Evolutionary conservation across 495 filamentous ascomycete species (phyloP).

Genomic region (Xylaria bambusicola): DNA sequence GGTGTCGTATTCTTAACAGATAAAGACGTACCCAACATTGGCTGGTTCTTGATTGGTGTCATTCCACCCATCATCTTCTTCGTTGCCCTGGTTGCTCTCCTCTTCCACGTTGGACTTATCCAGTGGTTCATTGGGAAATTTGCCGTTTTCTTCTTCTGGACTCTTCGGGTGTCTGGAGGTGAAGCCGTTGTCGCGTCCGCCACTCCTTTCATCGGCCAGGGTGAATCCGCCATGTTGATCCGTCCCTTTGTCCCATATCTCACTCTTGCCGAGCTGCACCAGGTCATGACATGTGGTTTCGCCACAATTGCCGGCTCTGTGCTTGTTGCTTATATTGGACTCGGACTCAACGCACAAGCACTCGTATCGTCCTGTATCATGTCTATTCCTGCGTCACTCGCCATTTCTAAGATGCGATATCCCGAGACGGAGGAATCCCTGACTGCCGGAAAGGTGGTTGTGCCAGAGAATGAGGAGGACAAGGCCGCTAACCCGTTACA

Average conservation of each 20-base stretch:
- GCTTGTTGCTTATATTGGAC: conserved; percentile 74
- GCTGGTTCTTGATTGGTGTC: conserved; percentile 73
- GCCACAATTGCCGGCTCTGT: conserved; percentile 71
- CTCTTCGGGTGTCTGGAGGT: conserved; percentile 84
- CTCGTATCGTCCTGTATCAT: conserved; percentile 92
- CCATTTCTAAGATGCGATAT: conserved; percentile 83
- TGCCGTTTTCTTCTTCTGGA: conserved; percentile 89
- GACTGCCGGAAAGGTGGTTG: conserved; percentile 73
- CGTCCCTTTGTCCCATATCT: conserved; percentile 80
- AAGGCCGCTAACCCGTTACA: conserved; percentile 75
- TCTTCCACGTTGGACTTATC: conserved; percentile 74
- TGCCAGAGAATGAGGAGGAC: conserved; percentile 75
- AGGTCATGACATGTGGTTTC: conserved; percentile 79
- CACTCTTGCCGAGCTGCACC: conserved; percentile 83
- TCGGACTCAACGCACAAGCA: conserved; percentile 80
- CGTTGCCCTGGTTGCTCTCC: conserved; percentile 78
- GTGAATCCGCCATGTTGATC: conserved; percentile 91
- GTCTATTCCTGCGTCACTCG: conserved; percentile 86
- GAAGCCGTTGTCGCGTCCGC: conserved; percentile 91
- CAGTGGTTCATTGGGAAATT: conserved; percentile 90
- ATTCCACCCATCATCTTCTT: conserved; percentile 91
- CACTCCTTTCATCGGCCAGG: conserved; percentile 93
- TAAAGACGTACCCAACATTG: conserved; percentile 37
- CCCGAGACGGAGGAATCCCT: conserved; percentile 85
- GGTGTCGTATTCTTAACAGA: conserved; percentile 73